Evolutionary conservation across 768 basidiomycete species (phyloP), one percentile per base, ranked within the genome.

Genomic region (Boletus patriciae): DNA sequence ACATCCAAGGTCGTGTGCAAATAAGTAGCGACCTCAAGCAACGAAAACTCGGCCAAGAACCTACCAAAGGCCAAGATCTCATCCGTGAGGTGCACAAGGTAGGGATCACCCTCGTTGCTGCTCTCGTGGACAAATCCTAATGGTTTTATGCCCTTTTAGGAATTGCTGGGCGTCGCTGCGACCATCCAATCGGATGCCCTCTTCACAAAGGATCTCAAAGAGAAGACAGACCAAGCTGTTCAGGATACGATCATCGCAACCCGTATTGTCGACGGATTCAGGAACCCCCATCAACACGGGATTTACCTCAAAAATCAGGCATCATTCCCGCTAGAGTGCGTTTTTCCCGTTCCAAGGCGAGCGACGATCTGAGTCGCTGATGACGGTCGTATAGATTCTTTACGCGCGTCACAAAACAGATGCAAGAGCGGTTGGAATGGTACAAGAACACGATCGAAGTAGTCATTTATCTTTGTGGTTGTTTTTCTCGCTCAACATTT

Each of bases 381-480:
- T 45, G 41, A 38, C 16, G 5, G 31, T 18, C 2, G 13, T 13
- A 6, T 29, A 91, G 90, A 63, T 90, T 84, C 72, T 92, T 92
- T 74, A 79, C 76, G 25, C 81, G 88, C 21, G 81, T 90, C 36
- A 84, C 87, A 15, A 79, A 83, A 50, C 82, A 90, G 62, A 87
- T 92, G 83, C 78, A 77, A 53, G 84, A 88, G 61, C 78, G 87
- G 34, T 70, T 92, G 50, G 78, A 80, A 40, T 91, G 90, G 85
- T 92, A 89, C 72, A 89, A 90, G 63, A 76, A 81, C 21, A 91
- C 89, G 25, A 87, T 92, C 52, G 90, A 93, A 77, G 91, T 88
- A 56, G 50, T 73, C 61, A 13, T 42, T 38, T 41, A 45, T 29
- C 38, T 18, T 13, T 15, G 1, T 18, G 1, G n/a, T 49, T n/a